These are phyloP conservation scores for Colletotrichum graminicola DNA, from an alignment of 2,329 filamentous ascomycete genomes.

Conservation along the genomic window DNA sequence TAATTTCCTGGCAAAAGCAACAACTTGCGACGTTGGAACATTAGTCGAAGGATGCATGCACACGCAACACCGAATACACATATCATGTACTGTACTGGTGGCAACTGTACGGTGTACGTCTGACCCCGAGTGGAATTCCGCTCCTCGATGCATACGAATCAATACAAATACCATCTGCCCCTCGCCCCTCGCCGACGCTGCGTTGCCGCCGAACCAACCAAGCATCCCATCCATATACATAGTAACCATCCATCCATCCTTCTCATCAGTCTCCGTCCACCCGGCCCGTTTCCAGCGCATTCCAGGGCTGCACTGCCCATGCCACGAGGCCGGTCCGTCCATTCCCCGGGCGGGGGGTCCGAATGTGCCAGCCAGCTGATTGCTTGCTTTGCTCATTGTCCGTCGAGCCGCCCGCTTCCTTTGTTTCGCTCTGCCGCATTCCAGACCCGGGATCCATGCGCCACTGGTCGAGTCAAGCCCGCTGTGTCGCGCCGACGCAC, in stretches of 20 bases:
- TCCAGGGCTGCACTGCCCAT: slow-evolving; percentile 24
- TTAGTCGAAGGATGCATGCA: slow-evolving; percentile 22
- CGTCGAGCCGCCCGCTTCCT: slow-evolving; percentile 7
- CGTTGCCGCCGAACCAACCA: slow-evolving; percentile 15
- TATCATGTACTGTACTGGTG: too few species aligned
- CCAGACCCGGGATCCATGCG: neutral
- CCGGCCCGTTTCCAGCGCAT: slow-evolving; percentile 34
- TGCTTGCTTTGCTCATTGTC: neutral
- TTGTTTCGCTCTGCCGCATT: slow-evolving; percentile 26
- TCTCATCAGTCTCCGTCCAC: neutral
- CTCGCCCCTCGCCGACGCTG: neutral
- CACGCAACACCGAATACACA: slow-evolving; percentile 2
- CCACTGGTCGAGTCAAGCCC: neutral
- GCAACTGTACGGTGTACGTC: too few species aligned
- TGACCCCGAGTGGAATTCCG: slow-evolving; percentile 25
- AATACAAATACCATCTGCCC: neutral
- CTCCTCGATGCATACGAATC: neutral
- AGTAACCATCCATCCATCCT: too few species aligned
- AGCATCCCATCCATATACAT: too few species aligned
- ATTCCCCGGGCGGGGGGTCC: slow-evolving; percentile 15
- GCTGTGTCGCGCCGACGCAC: neutral
- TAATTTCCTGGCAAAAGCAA: slow-evolving; percentile 20
- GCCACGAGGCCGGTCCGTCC: slow-evolving; percentile 28
- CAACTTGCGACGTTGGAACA: slow-evolving; percentile 6
- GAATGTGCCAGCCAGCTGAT: slow-evolving; percentile 26